Conservation (phyloP, 164 flowering plant species). For the Dillenia suffruticosa region DNA sequence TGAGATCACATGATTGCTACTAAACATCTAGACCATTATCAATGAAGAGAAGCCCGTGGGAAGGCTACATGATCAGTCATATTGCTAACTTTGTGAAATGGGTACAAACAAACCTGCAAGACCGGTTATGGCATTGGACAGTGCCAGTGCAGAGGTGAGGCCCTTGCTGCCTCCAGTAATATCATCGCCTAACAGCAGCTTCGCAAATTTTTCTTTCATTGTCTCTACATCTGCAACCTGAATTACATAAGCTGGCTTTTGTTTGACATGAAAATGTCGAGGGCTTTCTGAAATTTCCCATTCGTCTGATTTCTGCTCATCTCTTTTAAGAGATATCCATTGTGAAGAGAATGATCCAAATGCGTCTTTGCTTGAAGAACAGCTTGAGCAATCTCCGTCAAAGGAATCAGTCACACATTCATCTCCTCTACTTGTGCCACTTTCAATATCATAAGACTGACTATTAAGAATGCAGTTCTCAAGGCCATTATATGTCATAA, state of each 20-base stretch:
- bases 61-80: no score
- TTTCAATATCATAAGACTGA: conserved; percentile 52
- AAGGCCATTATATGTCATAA: conserved; percentile 80
- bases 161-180: conserved; percentile 77
- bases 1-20: no score
- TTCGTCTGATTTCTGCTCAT: conserved; percentile 41
- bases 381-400: conserved; percentile 70
- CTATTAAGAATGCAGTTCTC: conserved; percentile 72
- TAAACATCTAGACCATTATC: no score
- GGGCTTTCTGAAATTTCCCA: conserved; percentile 52
- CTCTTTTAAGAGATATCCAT: conserved; percentile 46
- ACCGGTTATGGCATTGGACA: conserved; percentile 81
- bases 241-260: conserved; percentile 28
- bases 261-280: conserved; percentile 29
- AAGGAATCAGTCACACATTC: conserved; percentile 56
- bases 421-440: conserved; percentile 64
- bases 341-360: conserved; percentile 76
- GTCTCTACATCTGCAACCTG: conserved; percentile 55
- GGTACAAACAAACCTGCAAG: conserved; percentile 51
- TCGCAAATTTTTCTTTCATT: conserved; percentile 86
- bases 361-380: conserved; percentile 81
- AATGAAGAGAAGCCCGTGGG: no score
- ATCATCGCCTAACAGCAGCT: conserved; percentile 87
- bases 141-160: conserved; percentile 60
- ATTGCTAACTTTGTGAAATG: no score